Evolutionary conservation across 108 stramenopile genomes (phyloP).

Genomic region (Bacterosira constricta): DNA sequence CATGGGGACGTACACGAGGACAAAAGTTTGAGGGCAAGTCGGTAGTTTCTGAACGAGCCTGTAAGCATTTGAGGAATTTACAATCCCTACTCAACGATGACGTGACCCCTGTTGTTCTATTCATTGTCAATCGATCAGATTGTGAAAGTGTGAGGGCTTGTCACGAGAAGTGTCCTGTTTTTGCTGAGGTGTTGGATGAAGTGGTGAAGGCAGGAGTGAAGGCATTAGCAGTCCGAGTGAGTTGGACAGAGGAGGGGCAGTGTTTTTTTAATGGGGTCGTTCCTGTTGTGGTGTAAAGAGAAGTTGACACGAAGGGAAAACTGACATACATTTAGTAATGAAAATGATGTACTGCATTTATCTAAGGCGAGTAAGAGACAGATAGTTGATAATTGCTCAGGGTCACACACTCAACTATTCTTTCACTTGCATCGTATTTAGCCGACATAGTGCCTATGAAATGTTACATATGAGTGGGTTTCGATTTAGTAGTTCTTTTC

Average conservation of each 20-base stretch:
- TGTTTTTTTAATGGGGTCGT: conserved; percentile 50
- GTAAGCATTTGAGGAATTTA: conserved; percentile 51
- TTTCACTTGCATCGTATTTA: too few species aligned
- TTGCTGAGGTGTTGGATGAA: conserved; percentile 28
- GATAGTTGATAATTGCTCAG: too few species aligned
- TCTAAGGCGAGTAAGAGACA: too few species aligned
- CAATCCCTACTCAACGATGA: conserved; percentile 14
- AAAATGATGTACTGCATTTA: too few species aligned
- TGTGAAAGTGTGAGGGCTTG: conserved; percentile 50
- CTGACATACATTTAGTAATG: too few species aligned
- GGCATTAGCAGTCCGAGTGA: conserved; percentile 34
- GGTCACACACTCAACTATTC: too few species aligned
- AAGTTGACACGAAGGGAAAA: too few species aligned
- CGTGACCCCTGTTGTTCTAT: conserved; percentile 41
- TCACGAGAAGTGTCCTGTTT: conserved; percentile 46
- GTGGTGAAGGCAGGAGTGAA: conserved; percentile 39
- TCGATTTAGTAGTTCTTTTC: too few species aligned
- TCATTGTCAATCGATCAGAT: conserved; percentile 43
- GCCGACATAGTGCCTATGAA: too few species aligned
- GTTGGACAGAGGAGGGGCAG: conserved; percentile 49
- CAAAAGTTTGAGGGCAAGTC: conserved; percentile 44
- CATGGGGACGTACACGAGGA: conserved; percentile 32
- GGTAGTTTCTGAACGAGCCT: conserved; percentile 43
- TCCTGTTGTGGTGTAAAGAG: conserved; percentile 26
- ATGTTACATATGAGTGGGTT: too few species aligned